Evolutionary conservation across 2,329 filamentous ascomycete genomes (phyloP), one percentile per base, ranked within the genome.

Genomic region (Leptographium flavum): DNA sequence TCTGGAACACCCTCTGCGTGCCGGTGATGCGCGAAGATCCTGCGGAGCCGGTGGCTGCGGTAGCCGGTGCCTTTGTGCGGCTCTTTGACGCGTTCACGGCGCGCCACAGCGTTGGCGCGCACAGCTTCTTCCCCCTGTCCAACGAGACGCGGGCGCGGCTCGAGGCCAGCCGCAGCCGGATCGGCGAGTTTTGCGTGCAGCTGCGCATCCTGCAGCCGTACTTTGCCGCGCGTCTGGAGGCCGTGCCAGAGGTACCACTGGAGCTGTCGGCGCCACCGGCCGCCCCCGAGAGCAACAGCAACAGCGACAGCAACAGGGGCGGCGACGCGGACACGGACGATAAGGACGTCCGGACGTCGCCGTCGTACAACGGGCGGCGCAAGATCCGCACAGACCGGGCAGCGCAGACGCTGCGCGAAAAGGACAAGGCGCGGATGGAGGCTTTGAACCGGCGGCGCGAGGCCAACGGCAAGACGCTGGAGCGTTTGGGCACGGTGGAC

Each of bases 381-480:
- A 61, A 60, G 21, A 58, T 68, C 17, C 58, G 68, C 10, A 64
- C 70, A 32, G 66, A 79, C 55, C 63, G 66, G 43, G 60, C 66
- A 32, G 70, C 72, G 0, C 64, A 71, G 36, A 64, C 71, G 35
- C 63, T 76, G 28, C 73, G 81, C 52, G 66, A 73, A 41, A 67
- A 62, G 45, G 78, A 79, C 42, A 63, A 65, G 44, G 60, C 63
- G n/a, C 71, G 76, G 44, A 58, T 70, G 5, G 60, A 67, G 46
- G 67, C 74, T 45, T 74, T 79, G 55, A 69, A 75, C 43, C 58
- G 63, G 49, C 74, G 79, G 23, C 63, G 65, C 27, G 56, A 59
- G 52, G 68, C 64, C 47, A 64, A 73, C 31, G 69, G 63, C 52
- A 61, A 60, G 52, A 67, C 58, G 49, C 62, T 73, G 49, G 72